Conservation (phyloP, 306 rosid genomes). For the Glycine soja region DNA sequence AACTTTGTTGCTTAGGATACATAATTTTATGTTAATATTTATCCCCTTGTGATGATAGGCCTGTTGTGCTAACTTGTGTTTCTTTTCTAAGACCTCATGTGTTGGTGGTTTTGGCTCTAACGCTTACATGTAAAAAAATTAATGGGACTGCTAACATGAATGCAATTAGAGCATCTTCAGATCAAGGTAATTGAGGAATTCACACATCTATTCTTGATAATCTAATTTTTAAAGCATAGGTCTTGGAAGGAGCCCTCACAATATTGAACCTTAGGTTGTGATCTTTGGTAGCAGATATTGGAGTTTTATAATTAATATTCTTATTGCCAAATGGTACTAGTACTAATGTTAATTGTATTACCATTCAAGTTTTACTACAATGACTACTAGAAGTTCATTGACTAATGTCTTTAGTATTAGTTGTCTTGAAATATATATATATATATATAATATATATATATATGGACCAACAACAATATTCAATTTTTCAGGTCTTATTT, state of each 20-base stretch:
- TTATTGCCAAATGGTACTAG: constrained; percentile 36
- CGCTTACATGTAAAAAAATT: constrained; percentile 91
- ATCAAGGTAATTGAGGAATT: constrained; percentile 65
- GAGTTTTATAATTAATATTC: constrained; percentile 29
- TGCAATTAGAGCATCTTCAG: constrained; percentile 91
- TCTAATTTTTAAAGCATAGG: constrained; percentile 30
- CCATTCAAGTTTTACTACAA: constrained; percentile 15
- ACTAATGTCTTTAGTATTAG: constrained; percentile 11
- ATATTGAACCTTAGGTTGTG: constrained; percentile 93
- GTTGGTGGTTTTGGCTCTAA: constrained; percentile 98
- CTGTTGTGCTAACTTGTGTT: constrained; percentile 51
- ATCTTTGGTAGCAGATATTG: constrained; percentile 48
- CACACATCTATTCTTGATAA: neutral
- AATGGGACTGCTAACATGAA: constrained; percentile 96
- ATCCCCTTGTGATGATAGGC: constrained; percentile 19
- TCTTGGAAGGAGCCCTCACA: too few relatives aligned
- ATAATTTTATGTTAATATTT: neutral
- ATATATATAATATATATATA: too few relatives aligned
- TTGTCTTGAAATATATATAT: constrained; percentile 25
- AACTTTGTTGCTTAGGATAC: constrained; percentile 38
- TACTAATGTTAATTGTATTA: constrained; percentile 24
- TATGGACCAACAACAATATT: constrained; percentile 19
- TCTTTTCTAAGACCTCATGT: constrained; percentile 79
- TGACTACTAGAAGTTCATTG: neutral
- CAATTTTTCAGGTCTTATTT: constrained; percentile 74